Conservation (phyloP, 371 early-diverging fungal genomes). For the Actinomortierella wolfii region DNA sequence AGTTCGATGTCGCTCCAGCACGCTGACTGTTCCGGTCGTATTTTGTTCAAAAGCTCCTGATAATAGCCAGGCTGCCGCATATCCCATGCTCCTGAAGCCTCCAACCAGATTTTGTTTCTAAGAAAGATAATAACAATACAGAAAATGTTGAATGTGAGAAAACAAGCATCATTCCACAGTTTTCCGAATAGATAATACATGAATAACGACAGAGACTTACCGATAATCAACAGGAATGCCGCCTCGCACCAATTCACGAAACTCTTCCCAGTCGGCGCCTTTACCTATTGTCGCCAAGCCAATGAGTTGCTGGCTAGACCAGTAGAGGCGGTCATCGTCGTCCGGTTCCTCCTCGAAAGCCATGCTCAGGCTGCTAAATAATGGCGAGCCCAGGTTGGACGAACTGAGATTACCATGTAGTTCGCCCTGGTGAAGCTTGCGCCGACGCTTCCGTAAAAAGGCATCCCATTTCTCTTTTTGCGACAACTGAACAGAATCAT, state of each 20-base stretch:
- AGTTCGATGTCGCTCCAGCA: conserved; percentile 47
- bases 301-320: conserved; percentile 37
- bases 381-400: conserved; percentile 24
- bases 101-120: conserved; percentile 48
- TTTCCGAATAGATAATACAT: neutral
- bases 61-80: conserved; percentile 46
- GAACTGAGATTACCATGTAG: conserved; percentile 35
- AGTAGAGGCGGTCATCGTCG: conserved; percentile 40
- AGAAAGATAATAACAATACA: neutral
- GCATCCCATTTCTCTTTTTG: conserved; percentile 47
- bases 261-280: conserved; percentile 43
- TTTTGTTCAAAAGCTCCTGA: conserved; percentile 24
- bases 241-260: conserved; percentile 39
- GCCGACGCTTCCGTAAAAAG: conserved; percentile 29
- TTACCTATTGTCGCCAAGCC: conserved; percentile 43
- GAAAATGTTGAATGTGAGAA: neutral
- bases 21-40: conserved; percentile 22
- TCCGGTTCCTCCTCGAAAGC: conserved; percentile 29
- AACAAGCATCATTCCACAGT: neutral
- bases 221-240: conserved; percentile 47
- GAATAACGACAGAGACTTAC: conserved; percentile 8
- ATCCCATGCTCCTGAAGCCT: conserved; percentile 42
- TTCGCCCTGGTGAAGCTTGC: conserved; percentile 37
- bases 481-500: conserved; percentile 38
- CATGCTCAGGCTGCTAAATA: conserved; percentile 30